Evolutionary conservation across 208 protist species (phyloP).

Genomic region (Angomonas ambiguus): DNA sequence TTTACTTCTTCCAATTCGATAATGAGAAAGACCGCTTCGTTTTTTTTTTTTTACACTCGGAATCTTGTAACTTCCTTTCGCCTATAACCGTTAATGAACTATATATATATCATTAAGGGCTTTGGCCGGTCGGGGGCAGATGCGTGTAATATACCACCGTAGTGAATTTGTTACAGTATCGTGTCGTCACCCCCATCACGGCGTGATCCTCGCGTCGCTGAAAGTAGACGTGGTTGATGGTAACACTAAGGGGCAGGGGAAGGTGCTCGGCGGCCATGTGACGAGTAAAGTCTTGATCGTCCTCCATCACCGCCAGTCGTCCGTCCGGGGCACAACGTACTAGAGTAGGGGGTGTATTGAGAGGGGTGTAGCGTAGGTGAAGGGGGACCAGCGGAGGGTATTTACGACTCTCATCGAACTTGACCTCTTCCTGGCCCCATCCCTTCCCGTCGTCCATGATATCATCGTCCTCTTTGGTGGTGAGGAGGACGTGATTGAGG

Average conservation of each 20-base stretch:
- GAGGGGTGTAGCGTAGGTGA: conserved; percentile 87
- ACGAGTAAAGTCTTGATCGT: conserved; percentile 5
- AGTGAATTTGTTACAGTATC: conserved; percentile 89
- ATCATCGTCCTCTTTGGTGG: conserved; percentile 76
- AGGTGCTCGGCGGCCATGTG: conserved; percentile 63
- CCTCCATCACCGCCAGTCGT: conserved; percentile 41
- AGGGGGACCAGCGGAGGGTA: conserved; percentile 87
- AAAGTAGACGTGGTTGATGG: conserved; percentile 92
- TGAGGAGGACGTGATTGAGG: conserved; percentile 66
- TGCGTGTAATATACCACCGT: conserved; percentile 88
- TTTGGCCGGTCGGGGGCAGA: conserved; percentile 12
- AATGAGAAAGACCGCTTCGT: not conserved
- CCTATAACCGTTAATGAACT: too few relatives aligned
- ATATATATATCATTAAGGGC: not conserved
- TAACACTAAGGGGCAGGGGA: conserved; percentile 83
- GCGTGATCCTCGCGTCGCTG: conserved; percentile 83
- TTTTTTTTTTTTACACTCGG: not conserved
- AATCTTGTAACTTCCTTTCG: too few relatives aligned
- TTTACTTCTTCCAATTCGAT: not conserved
- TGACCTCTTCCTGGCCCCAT: conserved; percentile 75
- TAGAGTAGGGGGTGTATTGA: conserved; percentile 88
- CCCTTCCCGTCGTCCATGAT: conserved; percentile 72
- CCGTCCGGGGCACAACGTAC: conserved; percentile 69
- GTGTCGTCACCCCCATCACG: conserved; percentile 83
- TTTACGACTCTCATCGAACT: conserved; percentile 85